Conservation (phyloP, 1,139 yeast genomes). For the Pneumocystis canis region DNA sequence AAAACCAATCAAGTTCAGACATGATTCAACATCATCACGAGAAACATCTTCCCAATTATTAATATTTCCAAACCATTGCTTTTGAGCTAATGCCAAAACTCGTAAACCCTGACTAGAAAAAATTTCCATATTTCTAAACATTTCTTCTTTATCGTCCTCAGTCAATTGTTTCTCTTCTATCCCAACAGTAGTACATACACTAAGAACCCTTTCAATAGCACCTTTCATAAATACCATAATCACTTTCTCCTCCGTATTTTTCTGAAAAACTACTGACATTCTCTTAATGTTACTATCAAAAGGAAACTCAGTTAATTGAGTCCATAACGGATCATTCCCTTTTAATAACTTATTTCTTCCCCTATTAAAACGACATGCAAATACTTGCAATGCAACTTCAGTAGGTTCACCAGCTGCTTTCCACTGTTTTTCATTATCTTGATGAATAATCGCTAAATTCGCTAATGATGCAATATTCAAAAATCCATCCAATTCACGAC, state of each 20-base stretch:
- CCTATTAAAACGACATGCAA: slow-evolving; percentile 41
- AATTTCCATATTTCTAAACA: slow-evolving; percentile 46
- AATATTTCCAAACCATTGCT: slow-evolving; percentile 13
- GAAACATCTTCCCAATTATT: slow-evolving; percentile 18
- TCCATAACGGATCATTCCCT: slow-evolving; percentile 20
- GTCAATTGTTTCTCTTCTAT: slow-evolving; percentile 24
- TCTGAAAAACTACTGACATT: slow-evolving; percentile 25
- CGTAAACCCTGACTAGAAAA: slow-evolving; percentile 58
- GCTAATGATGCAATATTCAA: slow-evolving; percentile 52
- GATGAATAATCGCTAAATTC: slow-evolving; percentile 47
- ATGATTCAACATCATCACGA: slow-evolving; percentile 41
- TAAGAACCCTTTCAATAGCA: slow-evolving; percentile 60
- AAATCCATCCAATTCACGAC: slow-evolving; percentile 32
- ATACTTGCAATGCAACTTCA: slow-evolving; percentile 68
- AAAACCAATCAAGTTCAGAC: slow-evolving; percentile 48
- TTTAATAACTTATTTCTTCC: slow-evolving; percentile 24
- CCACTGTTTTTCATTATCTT: slow-evolving; percentile 36
- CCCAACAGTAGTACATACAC: slow-evolving; percentile 31
- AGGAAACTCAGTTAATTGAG: slow-evolving; percentile 52
- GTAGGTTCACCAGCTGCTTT: slow-evolving; percentile 76
- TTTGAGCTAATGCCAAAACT: slow-evolving; percentile 52
- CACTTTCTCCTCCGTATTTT: slow-evolving; percentile 22
- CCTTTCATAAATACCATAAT: slow-evolving; percentile 50
- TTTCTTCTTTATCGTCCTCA: slow-evolving; percentile 28
- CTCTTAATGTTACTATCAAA: slow-evolving; percentile 54